phyloP scores from a whole-genome alignment of 2,329 filamentous ascomycete species.

The Colletotrichum tabaci region DNA sequence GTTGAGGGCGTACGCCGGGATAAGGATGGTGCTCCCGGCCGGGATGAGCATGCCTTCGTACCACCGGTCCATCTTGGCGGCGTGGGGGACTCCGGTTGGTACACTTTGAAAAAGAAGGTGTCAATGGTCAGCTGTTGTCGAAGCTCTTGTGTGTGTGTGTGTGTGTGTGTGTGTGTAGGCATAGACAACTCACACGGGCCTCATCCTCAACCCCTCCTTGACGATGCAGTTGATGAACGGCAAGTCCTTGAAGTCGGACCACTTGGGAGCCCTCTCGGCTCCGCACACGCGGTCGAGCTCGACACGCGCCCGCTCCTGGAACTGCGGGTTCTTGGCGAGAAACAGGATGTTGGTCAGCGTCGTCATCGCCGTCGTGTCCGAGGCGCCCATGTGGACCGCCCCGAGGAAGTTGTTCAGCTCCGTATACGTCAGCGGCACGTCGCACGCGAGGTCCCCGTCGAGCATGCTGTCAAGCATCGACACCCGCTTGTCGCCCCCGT shows the following conservation, averaged over 20 bases:
- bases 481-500: conserved; percentile 44
- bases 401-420: conserved; percentile 56
- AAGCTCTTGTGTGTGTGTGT: no score
- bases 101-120: background rate
- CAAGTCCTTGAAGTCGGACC: conserved; percentile 54
- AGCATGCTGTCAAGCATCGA: conserved; percentile 59
- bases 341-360: conserved; percentile 56
- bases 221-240: conserved; percentile 59
- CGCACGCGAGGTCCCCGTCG: conserved; percentile 52
- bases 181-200: conserved; percentile 48
- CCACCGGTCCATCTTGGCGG: conserved; percentile 51
- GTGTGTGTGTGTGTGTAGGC: no score
- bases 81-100: conserved; percentile 19
- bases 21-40: conserved; percentile 54
- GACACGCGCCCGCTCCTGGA: conserved; percentile 56
- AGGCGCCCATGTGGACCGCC: conserved; percentile 53
- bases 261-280: conserved; percentile 52
- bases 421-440: conserved; percentile 44
- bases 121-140: no score
- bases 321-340: conserved; percentile 58
- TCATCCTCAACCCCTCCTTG: conserved; percentile 60
- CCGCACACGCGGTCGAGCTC: conserved; percentile 59
- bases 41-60: conserved; percentile 58
- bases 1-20: conserved; percentile 55
- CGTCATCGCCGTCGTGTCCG: conserved; percentile 53